A percentile compares a stretch with the other conserved stretches of the same genome.
Evolutionary conservation across 768 basidiomycete genomes (phyloP).

Genomic region (Rossbeevera mucosa): DNA sequence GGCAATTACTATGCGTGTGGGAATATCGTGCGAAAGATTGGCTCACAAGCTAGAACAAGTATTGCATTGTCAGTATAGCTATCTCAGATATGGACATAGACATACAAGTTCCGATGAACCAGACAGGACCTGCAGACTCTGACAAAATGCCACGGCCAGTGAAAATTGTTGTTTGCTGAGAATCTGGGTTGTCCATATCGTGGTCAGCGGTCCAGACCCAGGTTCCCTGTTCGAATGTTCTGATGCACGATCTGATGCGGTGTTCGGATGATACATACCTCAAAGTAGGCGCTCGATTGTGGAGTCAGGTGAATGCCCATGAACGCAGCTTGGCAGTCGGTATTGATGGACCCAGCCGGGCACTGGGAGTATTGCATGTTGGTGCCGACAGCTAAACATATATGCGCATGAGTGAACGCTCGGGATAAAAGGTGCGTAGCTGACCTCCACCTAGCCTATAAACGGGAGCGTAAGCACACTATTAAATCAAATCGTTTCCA

Average conservation of each 20-base stretch:
- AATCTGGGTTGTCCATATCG: slow-evolving; percentile 43
- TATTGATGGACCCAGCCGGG: slow-evolving; percentile 36
- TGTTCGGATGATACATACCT: slow-evolving; percentile 35
- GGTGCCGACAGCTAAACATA: slow-evolving; percentile 44
- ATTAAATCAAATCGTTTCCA: not conserved
- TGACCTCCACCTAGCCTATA: slow-evolving; percentile 27
- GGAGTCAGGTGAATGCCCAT: slow-evolving; percentile 57
- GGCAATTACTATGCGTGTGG: not conserved
- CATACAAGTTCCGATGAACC: slow-evolving; percentile 66
- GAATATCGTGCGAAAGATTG: not conserved
- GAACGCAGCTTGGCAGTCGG: slow-evolving; percentile 59
- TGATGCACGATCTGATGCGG: not conserved
- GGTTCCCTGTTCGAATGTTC: slow-evolving; percentile 42
- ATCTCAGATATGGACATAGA: not conserved
- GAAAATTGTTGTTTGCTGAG: slow-evolving; percentile 50
- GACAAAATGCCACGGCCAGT: slow-evolving; percentile 71
- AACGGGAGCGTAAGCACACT: not conserved
- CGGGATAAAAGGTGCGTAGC: not conserved
- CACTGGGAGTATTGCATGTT: slow-evolving; percentile 45
- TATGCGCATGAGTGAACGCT: not conserved
- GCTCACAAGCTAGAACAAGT: slow-evolving; percentile 20
- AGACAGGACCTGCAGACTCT: slow-evolving; percentile 73
- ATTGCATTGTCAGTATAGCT: not conserved
- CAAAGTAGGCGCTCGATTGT: slow-evolving; percentile 53
- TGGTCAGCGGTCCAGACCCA: slow-evolving; percentile 86